Evolutionary conservation across 2,329 filamentous ascomycete species (phyloP).

Genomic region (Aspergillus proliferans): DNA sequence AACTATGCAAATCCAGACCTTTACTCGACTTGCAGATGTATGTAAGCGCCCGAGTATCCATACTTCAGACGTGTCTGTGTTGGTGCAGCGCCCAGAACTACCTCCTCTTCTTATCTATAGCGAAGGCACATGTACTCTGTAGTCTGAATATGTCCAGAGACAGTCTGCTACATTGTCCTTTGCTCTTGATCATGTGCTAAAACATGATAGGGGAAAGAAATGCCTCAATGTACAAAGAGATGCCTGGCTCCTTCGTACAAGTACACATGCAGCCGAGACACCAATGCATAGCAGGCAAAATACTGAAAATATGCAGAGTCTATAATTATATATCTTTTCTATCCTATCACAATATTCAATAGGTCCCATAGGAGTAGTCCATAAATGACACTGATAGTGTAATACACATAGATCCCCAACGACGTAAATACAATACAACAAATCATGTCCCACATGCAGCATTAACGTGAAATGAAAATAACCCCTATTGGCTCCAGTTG

Average conservation of each 20-base stretch:
- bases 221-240: no score
- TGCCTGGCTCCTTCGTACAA: no score
- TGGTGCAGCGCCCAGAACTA: constrained; percentile 2
- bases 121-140: no score
- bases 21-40: not conserved
- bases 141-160: no score
- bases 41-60: not conserved
- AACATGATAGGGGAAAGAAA: no score
- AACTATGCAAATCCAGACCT: not conserved
- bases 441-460: not conserved
- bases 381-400: not conserved
- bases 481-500: not conserved
- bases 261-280: no score
- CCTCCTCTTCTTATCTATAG: not conserved
- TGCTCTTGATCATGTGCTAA: no score
- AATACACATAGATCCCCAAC: not conserved
- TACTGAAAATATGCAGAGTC: not conserved
- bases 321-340: not conserved
- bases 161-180: not conserved
- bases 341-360: no score
- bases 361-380: not conserved
- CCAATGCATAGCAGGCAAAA: no score
- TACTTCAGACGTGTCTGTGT: constrained; percentile 3
- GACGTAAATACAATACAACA: not conserved
- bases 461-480: not conserved